A percentile compares a stretch with the other conserved stretches of the same genome.
These are phyloP conservation scores for Pichia sorboxylosa DNA, from an alignment of 1,139 yeast species.

Conservation along the genomic window DNA sequence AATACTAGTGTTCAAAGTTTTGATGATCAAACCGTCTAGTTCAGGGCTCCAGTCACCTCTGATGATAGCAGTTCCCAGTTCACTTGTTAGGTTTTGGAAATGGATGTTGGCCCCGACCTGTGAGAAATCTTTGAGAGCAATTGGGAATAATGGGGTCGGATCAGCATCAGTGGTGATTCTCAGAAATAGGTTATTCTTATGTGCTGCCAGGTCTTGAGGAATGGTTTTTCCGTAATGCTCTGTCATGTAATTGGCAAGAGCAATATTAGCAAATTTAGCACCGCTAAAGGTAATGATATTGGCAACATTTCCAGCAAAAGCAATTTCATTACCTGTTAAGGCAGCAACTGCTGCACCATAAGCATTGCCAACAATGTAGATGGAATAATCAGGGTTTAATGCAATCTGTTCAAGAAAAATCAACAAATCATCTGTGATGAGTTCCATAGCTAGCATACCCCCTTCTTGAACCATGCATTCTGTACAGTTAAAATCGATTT, in stretches of 20 bases:
- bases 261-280: slow-evolving; percentile 4
- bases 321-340: slow-evolving; percentile 3
- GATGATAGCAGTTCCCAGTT: slow-evolving; percentile 79
- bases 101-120: slow-evolving; percentile 69
- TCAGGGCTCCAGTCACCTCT: slow-evolving; percentile 80
- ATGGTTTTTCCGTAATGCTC: slow-evolving; percentile 4
- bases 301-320: slow-evolving; percentile 1
- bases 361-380: slow-evolving; percentile 3
- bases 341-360: slow-evolving; percentile 5
- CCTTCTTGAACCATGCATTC: slow-evolving; percentile 4
- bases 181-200: slow-evolving; percentile 2
- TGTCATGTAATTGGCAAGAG: slow-evolving; percentile 2
- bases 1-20: background rate
- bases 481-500: slow-evolving; percentile 2
- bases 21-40: slow-evolving; percentile 1
- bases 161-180: slow-evolving; percentile 4
- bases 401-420: slow-evolving; percentile 4
- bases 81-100: slow-evolving; percentile 54
- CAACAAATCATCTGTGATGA: slow-evolving; percentile 2
- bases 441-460: slow-evolving; percentile 4
- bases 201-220: slow-evolving; percentile 1
- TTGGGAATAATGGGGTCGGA: slow-evolving; percentile 4
- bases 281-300: slow-evolving; percentile 4
- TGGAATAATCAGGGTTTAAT: slow-evolving; percentile 2
- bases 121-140: slow-evolving; percentile 49